Evolutionary conservation across 2,329 filamentous ascomycete genomes (phyloP).

Genomic region (Cladorrhinum sp.): DNA sequence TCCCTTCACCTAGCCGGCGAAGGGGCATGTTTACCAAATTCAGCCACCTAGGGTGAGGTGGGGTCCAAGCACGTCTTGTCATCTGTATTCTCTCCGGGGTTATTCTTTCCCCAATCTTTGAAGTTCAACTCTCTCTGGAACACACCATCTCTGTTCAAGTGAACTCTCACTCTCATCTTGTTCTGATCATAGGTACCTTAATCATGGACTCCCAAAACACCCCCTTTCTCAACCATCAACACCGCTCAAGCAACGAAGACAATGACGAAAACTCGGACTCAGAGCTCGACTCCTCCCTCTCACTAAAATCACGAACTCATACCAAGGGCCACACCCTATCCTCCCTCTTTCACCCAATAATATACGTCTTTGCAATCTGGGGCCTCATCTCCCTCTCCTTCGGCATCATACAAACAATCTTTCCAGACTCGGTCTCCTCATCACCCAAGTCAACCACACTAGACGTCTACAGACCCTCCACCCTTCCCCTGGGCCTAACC

Average conservation of each 20-base stretch:
- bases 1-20: neutral
- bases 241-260: neutral
- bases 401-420: neutral
- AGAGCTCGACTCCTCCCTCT: neutral
- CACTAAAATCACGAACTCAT: neutral
- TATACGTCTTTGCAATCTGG: conserved; percentile 6
- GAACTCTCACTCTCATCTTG: neutral
- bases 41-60: neutral
- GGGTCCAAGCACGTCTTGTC: neutral
- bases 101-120: neutral
- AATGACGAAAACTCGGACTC: neutral
- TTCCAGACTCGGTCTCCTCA: neutral
- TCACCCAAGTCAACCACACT: neutral
- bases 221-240: neutral
- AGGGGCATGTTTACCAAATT: neutral
- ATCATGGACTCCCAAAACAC: neutral
- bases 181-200: neutral
- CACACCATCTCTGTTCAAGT: neutral
- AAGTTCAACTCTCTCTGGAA: neutral
- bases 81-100: neutral
- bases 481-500: neutral
- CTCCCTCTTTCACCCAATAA: neutral
- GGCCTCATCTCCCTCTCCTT: conserved; percentile 1
- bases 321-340: neutral
- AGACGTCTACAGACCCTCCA: conserved; percentile 7